Percentiles rank a stretch among this genome's conserved stretches.
These are phyloP conservation scores for Gracilaria caudata DNA, from an alignment of 23 red algal genomes.

Conservation along the genomic window DNA sequence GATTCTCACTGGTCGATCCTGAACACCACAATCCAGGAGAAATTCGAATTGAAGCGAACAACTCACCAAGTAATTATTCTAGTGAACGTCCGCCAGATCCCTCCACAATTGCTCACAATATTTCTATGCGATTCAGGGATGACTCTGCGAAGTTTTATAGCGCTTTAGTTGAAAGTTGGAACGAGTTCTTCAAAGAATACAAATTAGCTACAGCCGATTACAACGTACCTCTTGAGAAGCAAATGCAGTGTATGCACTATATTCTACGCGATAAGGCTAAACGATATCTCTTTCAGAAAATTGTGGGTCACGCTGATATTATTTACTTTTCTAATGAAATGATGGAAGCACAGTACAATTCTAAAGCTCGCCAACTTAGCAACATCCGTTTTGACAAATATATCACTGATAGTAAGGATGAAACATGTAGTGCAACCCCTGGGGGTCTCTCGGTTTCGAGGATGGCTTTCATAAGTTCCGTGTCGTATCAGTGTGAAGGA, in stretches of 20 bases:
- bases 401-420: too few relatives aligned
- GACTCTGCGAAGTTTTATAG: constrained; percentile 7
- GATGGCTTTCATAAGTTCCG: too few relatives aligned
- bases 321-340: neutral
- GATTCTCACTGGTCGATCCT: too few relatives aligned
- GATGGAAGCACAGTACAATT: neutral
- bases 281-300: neutral
- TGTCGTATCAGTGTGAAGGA: too few relatives aligned
- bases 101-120: constrained; percentile 7
- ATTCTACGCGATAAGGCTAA: neutral
- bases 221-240: neutral
- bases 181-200: constrained; percentile 21
- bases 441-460: too few relatives aligned
- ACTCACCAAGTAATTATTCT: too few relatives aligned
- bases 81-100: too few relatives aligned
- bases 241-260: neutral
- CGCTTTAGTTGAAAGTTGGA: constrained; percentile 16
- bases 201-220: neutral
- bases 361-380: neutral
- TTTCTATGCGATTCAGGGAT: constrained; percentile 38
- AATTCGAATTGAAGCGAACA: too few relatives aligned
- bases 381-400: too few relatives aligned
- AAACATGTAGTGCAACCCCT: too few relatives aligned
- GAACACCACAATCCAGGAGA: too few relatives aligned
- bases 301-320: neutral